Base-by-base conservation (phyloP, 768 basidiomycete species). In the Lactifluus hygrophoroides region DNA sequence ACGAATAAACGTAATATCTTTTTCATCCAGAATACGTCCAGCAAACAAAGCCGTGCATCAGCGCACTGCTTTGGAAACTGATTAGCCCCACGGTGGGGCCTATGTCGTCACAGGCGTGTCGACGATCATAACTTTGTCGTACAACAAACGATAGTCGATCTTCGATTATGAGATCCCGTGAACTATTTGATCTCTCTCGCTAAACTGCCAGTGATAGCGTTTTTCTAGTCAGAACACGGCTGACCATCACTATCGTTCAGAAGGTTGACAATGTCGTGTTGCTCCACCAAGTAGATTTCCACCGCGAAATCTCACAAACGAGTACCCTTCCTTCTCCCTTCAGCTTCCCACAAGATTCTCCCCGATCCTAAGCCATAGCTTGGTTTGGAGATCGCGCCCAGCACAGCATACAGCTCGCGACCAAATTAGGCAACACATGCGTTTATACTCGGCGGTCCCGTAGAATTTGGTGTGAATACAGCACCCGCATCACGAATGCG, bases 31-130 rank as follows among this genome's bases (percentile, higher is more conserved):
- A 45, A 19, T 54, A 54, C 53, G 53, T 53, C 42, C 51, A 21
- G 23, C 2, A 3, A 3, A n/a, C 10, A 17, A 48, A 9, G 19
- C 32, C 35, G 27, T 37, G 34, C 28, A 37, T 23, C 35, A n/a
- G 23, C 9, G 35, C 35, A n/a, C 17, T 19, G 6, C 11, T 19
- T 48, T n/a, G 17, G 38, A 54, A 32, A 45, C 17, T 17, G 43
- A 45, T 45, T 43, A 9, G n/a, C 32, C 53, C 43, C 43, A 35
- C 32, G 44, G 53, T 46, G 53, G 53, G 21, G 44, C 44, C 17
- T 3, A 55, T 55, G 54, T 55, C 54, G 54, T 55, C 54, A 54
- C 54, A 37, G 17, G 25, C 44, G n/a, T 19, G 42, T 43, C 42
- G 42, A 43, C 42, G 54, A 54, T 54, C 54, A 47, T 44, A 46